These are phyloP conservation scores for Leishmania major DNA, from an alignment of 208 protist genomes.

Conservation along the genomic window DNA sequence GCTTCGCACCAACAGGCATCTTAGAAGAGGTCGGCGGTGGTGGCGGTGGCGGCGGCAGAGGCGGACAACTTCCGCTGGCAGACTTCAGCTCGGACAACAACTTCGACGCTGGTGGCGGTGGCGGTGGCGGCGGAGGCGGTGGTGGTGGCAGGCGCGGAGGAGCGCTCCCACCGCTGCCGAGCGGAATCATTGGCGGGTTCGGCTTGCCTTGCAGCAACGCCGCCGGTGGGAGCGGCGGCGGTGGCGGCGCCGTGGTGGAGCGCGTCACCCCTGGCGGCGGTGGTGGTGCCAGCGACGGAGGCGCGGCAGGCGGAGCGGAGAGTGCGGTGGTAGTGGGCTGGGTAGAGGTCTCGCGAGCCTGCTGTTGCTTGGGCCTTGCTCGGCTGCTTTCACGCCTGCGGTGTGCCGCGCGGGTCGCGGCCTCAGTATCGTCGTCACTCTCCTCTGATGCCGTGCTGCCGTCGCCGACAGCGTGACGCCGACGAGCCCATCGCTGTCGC, in stretches of 20 bases:
- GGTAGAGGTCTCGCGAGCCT: neutral
- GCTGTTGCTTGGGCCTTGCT: neutral
- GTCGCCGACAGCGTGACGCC: neutral
- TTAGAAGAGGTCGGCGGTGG: neutral
- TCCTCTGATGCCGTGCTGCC: neutral
- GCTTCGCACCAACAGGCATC: neutral
- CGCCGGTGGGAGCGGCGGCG: constrained; percentile 29
- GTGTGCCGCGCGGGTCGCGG: neutral
- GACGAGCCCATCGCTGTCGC: neutral
- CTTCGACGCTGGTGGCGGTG: constrained; percentile 20
- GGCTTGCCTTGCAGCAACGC: constrained; percentile 13
- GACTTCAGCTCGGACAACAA: constrained; percentile 1
- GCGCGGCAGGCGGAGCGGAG: neutral
- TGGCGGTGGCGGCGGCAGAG: constrained; percentile 2
- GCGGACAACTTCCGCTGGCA: constrained; percentile 6
- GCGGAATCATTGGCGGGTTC: constrained; percentile 12
- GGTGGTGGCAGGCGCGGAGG: constrained; percentile 7
- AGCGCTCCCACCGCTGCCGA: neutral
- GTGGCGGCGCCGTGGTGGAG: constrained; percentile 29
- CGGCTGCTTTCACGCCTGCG: neutral
- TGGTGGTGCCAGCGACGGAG: constrained; percentile 5
- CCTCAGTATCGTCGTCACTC: neutral
- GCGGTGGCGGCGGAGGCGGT: constrained; percentile 32
- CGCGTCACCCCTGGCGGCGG: constrained; percentile 36
- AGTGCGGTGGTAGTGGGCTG: neutral